Conservation (phyloP, 148 eudicot genomes). For the Tetragonia tetragonoides region DNA sequence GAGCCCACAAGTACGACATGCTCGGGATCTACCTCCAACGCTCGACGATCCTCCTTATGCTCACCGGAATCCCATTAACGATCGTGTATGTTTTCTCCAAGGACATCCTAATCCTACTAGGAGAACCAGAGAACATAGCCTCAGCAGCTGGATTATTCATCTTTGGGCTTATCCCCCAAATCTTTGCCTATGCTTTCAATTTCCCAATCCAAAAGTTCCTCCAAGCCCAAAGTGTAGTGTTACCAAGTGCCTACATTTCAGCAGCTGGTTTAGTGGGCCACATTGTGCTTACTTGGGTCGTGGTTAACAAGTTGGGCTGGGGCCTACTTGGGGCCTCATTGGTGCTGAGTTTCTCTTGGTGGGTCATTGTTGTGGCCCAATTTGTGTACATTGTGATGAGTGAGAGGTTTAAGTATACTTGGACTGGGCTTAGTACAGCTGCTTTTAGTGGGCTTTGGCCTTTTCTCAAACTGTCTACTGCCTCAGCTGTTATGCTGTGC, state of each 20-base stretch:
- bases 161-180: conserved; percentile 54
- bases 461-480: conserved; percentile 39
- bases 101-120: conserved; percentile 35
- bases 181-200: conserved; percentile 48
- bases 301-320: conserved; percentile 30
- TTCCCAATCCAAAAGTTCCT: conserved; percentile 58
- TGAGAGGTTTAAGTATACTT: conserved; percentile 36
- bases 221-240: conserved; percentile 48
- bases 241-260: conserved; percentile 48
- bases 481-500: conserved; percentile 61
- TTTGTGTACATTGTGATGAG: conserved; percentile 40
- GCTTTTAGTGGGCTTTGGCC: conserved; percentile 49
- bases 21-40: conserved; percentile 52
- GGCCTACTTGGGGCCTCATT: conserved; percentile 49
- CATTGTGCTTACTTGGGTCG: conserved; percentile 37
- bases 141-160: conserved; percentile 39
- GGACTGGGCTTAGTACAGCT: conserved; percentile 42
- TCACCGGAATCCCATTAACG: conserved; percentile 36
- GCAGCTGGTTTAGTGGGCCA: conserved; percentile 33
- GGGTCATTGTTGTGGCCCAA: conserved; percentile 50
- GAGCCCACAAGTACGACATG: conserved; percentile 46
- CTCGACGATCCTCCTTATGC: conserved; percentile 39
- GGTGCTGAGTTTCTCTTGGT: conserved; percentile 52
- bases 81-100: conserved; percentile 42
- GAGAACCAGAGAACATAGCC: conserved; percentile 43